Conservation (phyloP, 441 rosid genomes). For the Mallotus japonicus region DNA sequence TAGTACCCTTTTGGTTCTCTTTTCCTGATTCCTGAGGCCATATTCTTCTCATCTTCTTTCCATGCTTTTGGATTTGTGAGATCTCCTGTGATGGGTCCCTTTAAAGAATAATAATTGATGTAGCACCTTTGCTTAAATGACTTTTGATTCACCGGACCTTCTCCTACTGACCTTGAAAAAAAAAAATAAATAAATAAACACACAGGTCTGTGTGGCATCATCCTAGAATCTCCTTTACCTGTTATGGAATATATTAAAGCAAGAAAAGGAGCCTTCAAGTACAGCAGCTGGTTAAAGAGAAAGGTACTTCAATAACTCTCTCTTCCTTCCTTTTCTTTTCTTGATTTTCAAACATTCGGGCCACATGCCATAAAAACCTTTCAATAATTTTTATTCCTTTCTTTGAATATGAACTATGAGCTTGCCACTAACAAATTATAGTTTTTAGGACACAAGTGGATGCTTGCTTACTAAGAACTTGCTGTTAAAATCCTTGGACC, state of each 20-base stretch:
- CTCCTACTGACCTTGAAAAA: constrained; percentile 35
- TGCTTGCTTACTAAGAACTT: constrained; percentile 42
- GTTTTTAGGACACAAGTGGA: constrained; percentile 22
- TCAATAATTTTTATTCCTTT: constrained; percentile 61
- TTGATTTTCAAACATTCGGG: constrained; percentile 78
- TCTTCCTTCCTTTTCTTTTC: constrained; percentile 35
- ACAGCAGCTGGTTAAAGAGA: constrained; percentile 64
- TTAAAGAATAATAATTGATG: constrained; percentile 59
- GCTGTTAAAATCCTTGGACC: constrained; percentile 32
- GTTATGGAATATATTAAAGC: constrained; percentile 59
- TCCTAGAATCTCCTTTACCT: constrained; percentile 81
- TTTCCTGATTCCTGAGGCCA: constrained; percentile 56
- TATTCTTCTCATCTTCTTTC: constrained; percentile 48
- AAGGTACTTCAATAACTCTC: constrained; percentile 45
- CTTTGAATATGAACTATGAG: constrained; percentile 41
- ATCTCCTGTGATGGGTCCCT: constrained; percentile 51
- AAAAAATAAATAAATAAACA: constrained; percentile 15
- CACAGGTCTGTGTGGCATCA: constrained; percentile 48
- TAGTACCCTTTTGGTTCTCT: constrained; percentile 38
- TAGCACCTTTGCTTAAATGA: constrained; percentile 54
- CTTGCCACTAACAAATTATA: constrained; percentile 25
- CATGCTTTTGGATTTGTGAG: constrained; percentile 43
- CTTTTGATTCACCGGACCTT: constrained; percentile 68
- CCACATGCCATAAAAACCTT: constrained; percentile 43
- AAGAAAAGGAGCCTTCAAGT: constrained; percentile 41